Conservation (phyloP, 257 asterid genomes). For the Nicotiana attenuata region DNA sequence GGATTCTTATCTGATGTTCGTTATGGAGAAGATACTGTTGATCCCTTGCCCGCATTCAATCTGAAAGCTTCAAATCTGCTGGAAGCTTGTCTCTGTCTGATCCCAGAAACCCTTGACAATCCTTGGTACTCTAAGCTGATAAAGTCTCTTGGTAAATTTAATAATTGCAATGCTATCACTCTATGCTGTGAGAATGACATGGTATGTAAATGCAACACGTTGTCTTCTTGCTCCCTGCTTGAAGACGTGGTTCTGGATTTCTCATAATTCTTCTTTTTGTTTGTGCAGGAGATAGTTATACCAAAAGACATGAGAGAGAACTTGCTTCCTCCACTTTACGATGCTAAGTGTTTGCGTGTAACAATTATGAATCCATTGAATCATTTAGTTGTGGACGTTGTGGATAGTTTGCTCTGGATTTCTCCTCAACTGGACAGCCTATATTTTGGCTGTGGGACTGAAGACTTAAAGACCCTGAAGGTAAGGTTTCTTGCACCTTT, state of each 20-base stretch:
- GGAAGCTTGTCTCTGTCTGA: not conserved
- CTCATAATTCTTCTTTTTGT: not conserved
- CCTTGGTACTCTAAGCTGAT: not conserved
- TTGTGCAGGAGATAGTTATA: not conserved
- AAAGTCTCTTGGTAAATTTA: not conserved
- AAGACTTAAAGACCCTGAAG: not conserved
- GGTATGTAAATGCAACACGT: not conserved
- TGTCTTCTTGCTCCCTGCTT: not conserved
- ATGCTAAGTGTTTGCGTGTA: not conserved
- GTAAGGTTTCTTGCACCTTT: not conserved
- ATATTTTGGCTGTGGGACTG: no score
- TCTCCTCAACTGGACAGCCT: slow-evolving; percentile 5
- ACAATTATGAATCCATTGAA: not conserved
- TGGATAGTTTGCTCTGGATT: slow-evolving; percentile 9
- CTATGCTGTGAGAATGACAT: not conserved
- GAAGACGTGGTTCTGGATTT: not conserved
- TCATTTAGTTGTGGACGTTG: not conserved
- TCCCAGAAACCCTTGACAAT: not conserved
- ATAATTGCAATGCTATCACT: not conserved
- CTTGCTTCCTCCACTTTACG: not conserved
- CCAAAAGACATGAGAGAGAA: not conserved
- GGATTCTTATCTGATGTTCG: not conserved
- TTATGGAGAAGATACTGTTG: not conserved
- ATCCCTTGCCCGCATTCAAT: not conserved
- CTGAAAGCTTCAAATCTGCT: not conserved